phyloP scores from a whole-genome alignment of 2,329 filamentous ascomycete species.

The Diplodia sapinea region DNA sequence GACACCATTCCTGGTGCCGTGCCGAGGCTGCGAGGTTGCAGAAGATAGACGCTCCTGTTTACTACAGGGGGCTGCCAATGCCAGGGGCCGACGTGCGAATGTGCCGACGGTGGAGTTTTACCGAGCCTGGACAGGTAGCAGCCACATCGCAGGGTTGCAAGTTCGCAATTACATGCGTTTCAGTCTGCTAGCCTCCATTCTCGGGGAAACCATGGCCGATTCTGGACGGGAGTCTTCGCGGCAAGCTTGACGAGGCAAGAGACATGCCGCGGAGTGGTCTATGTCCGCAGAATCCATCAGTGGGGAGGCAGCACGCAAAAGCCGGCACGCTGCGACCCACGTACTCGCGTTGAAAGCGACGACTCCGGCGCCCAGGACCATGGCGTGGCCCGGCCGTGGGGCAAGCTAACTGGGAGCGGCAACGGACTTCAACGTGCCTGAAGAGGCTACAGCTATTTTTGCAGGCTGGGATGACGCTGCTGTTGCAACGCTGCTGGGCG shows the following conservation, averaged over 20 bases:
- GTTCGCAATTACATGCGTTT: conserved; percentile 2
- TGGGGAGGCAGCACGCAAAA: conserved; percentile 20
- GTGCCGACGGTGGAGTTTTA: not conserved
- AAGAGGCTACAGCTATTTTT: conserved; percentile 15
- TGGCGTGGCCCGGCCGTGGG: not conserved
- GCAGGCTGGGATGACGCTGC: conserved; percentile 11
- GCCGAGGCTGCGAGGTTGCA: conserved; percentile 16
- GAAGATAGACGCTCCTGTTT: not conserved
- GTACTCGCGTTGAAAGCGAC: conserved; percentile 2
- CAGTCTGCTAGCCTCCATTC: conserved; percentile 10
- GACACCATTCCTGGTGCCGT: conserved; percentile 11
- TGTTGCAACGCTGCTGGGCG: not conserved
- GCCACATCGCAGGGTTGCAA: not conserved
- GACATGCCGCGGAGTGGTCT: not conserved
- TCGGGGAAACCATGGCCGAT: conserved; percentile 3
- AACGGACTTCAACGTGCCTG: conserved; percentile 19
- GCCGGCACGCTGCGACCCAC: conserved; percentile 1
- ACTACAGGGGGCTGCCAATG: conserved; percentile 1
- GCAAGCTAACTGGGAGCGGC: conserved; percentile 5
- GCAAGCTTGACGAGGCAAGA: not conserved
- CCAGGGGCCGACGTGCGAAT: conserved; percentile 1
- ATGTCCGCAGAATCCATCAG: conserved; percentile 11
- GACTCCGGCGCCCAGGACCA: not conserved
- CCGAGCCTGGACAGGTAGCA: conserved; percentile 12
- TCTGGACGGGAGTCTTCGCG: not conserved